These are phyloP conservation scores for Xylaria cubensis DNA, from an alignment of 495 filamentous ascomycete species.

Conservation along the genomic window DNA sequence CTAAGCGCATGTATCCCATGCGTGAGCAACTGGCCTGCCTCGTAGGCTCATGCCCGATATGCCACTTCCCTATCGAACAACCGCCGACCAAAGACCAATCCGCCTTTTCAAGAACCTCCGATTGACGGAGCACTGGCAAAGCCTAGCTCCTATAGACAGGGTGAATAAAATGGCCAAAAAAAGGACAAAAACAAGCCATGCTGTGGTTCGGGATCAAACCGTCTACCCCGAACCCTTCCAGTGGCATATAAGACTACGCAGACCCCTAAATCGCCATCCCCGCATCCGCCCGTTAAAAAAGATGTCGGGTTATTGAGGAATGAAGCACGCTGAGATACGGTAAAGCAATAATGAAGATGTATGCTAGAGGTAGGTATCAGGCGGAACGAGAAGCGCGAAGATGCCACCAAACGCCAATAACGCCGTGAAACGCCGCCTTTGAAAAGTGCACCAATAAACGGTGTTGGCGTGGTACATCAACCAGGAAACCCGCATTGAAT, in stretches of 20 bases:
- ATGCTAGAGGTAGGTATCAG: slow-evolving; percentile 34
- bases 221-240: background rate
- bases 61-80: background rate
- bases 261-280: background rate
- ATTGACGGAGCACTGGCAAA: background rate
- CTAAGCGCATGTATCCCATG: background rate
- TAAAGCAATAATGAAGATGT: background rate
- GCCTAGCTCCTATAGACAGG: slow-evolving; percentile 2
- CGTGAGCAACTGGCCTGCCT: background rate
- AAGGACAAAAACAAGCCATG: background rate
- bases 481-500: slow-evolving; percentile 16
- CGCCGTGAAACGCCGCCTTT: slow-evolving; percentile 34
- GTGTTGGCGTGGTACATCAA: slow-evolving; percentile 19
- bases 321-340: background rate
- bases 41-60: background rate
- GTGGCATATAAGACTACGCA: slow-evolving; percentile 1
- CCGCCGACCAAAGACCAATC: slow-evolving; percentile 2
- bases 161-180: background rate
- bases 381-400: slow-evolving; percentile 23
- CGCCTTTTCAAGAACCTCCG: background rate
- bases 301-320: background rate
- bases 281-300: background rate
- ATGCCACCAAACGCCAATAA: slow-evolving; percentile 36
- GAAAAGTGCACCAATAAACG: slow-evolving; percentile 8
- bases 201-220: background rate